phyloP scores from a whole-genome alignment of 2,329 filamentous ascomycete species.

The Penicillium sp. region DNA sequence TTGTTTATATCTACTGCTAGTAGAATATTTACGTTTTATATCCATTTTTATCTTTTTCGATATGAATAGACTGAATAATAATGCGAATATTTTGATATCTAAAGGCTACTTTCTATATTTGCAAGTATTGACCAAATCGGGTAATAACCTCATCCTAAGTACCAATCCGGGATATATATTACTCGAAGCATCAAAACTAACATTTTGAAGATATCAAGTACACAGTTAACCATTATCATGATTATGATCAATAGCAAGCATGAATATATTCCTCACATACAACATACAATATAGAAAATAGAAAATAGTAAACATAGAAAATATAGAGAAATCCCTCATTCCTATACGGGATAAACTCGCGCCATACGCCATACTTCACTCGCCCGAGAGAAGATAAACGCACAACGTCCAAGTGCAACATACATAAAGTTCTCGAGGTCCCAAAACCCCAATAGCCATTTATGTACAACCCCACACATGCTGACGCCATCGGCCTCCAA shows the following conservation, averaged over 20 bases:
- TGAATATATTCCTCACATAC: not conserved
- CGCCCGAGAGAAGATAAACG: not conserved
- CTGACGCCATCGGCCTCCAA: conserved; percentile 31
- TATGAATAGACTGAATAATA: not conserved
- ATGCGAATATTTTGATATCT: not conserved
- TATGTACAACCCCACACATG: conserved; percentile 1
- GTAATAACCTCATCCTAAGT: not conserved
- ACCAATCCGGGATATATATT: not conserved
- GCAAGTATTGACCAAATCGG: not conserved
- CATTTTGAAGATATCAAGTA: not conserved
- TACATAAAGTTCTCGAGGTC: too few relatives aligned
- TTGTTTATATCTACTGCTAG: not conserved
- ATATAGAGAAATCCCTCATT: not conserved
- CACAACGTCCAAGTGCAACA: not conserved
- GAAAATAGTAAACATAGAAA: not conserved
- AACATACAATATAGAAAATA: too few relatives aligned
- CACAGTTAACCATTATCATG: not conserved
- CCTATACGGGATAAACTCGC: not conserved
- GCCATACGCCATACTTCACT: not conserved
- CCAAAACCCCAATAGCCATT: not conserved
- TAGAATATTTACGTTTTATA: not conserved
- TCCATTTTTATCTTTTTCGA: not conserved
- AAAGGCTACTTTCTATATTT: not conserved
- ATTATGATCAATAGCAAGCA: not conserved
- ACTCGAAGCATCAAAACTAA: not conserved